Conservation (phyloP, 1,284 basidiomycete genomes). For the Pseudozyma hubeiensis region DNA sequence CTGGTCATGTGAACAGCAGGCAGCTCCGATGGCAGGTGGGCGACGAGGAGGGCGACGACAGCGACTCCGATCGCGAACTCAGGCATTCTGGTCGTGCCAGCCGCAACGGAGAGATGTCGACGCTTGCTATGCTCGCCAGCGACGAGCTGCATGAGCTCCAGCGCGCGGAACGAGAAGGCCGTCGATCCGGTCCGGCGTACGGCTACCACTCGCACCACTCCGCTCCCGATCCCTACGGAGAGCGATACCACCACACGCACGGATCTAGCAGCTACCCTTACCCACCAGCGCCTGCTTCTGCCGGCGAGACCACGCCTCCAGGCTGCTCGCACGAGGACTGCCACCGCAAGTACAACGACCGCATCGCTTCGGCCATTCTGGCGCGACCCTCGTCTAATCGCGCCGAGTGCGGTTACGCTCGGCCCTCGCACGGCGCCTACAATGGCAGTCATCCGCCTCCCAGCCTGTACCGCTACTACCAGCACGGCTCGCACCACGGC, state of each 20-base stretch:
- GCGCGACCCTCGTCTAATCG: constrained; percentile 31
- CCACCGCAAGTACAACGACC: constrained; percentile 61
- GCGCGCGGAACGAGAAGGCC: constrained; percentile 56
- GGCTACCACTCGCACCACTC: constrained; percentile 27
- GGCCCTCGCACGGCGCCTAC: constrained; percentile 36
- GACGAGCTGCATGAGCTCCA: constrained; percentile 65
- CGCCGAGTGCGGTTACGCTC: constrained; percentile 33
- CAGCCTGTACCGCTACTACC: constrained; percentile 52
- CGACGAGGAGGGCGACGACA: constrained; percentile 54
- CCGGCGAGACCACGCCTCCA: constrained; percentile 43
- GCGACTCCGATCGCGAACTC: constrained; percentile 56
- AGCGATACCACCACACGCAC: constrained; percentile 37
- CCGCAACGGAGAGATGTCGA: constrained; percentile 63
- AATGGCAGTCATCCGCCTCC: constrained; percentile 47
- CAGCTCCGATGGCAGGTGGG: constrained; percentile 48
- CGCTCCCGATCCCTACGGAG: constrained; percentile 39
- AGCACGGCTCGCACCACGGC: constrained; percentile 38
- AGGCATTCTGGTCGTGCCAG: constrained; percentile 15
- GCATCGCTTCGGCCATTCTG: constrained; percentile 53
- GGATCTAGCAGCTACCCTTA: constrained; percentile 24
- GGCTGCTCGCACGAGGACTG: constrained; percentile 63
- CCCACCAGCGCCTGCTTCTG: constrained; percentile 9
- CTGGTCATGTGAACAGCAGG: constrained; percentile 21
- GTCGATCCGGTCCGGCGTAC: constrained; percentile 26
- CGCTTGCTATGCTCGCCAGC: constrained; percentile 63